These are phyloP conservation scores for Citrus trifoliata DNA, from an alignment of 345 rosid genomes.

Conservation along the genomic window DNA sequence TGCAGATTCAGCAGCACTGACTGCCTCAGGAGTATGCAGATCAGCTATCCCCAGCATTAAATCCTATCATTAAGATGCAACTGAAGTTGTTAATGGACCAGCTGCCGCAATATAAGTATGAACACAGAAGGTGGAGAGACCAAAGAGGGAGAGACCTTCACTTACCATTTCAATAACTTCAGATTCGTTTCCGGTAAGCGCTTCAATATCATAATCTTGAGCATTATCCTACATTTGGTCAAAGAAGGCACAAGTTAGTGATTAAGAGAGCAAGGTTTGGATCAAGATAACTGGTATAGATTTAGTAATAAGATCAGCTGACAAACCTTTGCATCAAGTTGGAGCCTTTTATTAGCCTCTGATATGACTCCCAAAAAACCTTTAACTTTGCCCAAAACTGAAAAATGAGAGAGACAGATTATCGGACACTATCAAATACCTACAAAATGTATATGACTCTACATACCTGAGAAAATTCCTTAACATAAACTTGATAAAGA, in stretches of 20 bases:
- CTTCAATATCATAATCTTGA: conserved; percentile 62
- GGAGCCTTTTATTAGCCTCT: conserved; percentile 63
- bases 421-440: background rate
- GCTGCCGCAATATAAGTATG: background rate
- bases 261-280: background rate
- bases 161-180: conserved; percentile 76
- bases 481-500: background rate
- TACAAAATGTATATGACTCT: background rate
- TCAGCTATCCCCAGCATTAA: conserved; percentile 89
- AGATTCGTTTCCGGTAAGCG: conserved; percentile 62
- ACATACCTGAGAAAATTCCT: background rate
- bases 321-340: conserved; percentile 56
- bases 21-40: conserved; percentile 86
- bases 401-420: background rate
- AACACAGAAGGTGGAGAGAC: background rate
- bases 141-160: background rate
- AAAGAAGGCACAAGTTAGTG: background rate
- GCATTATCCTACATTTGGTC: conserved; percentile 44
- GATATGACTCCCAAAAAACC: conserved; percentile 69
- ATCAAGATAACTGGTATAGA: background rate
- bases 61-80: conserved; percentile 40
- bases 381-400: conserved; percentile 67
- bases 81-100: background rate
- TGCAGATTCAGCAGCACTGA: conserved; percentile 84
- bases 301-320: background rate